Evolutionary conservation across 208 protist genomes (phyloP).

Genomic region (Paratrypanosoma confusum): DNA sequence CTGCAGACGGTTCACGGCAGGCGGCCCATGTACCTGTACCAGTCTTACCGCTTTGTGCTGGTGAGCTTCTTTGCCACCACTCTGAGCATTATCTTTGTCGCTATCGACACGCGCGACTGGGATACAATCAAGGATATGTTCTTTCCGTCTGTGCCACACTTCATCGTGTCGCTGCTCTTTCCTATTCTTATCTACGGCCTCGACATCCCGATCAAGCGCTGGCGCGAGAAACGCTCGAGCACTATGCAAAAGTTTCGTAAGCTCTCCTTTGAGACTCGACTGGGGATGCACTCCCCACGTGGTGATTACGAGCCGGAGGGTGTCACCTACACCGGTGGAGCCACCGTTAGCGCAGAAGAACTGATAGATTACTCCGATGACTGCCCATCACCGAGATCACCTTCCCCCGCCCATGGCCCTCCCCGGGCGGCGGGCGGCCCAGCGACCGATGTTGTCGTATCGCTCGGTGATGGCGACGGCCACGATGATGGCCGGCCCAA

Average conservation of each 20-base stretch:
- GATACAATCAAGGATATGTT: constrained; percentile 21
- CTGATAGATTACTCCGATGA: too few relatives aligned
- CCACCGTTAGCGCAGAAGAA: too few relatives aligned
- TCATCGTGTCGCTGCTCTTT: constrained; percentile 43
- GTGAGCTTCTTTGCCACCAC: constrained; percentile 37
- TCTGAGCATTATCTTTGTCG: constrained; percentile 46
- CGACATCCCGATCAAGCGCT: constrained; percentile 78
- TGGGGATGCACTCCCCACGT: constrained; percentile 86
- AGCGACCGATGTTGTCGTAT: too few relatives aligned
- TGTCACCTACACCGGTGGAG: constrained; percentile 15
- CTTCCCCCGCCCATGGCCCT: too few relatives aligned
- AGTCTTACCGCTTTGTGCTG: constrained; percentile 49
- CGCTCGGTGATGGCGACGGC: too few relatives aligned
- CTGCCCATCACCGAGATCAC: too few relatives aligned
- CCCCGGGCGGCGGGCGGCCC: too few relatives aligned
- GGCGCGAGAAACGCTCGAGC: constrained; percentile 59
- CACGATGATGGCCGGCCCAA: too few relatives aligned
- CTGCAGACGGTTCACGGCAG: constrained; percentile 54
- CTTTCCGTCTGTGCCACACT: constrained; percentile 57
- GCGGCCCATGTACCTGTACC: constrained; percentile 61
- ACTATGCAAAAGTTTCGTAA: constrained; percentile 85
- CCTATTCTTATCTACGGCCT: constrained; percentile 51
- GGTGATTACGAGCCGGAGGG: constrained; percentile 85
- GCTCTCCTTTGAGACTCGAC: constrained; percentile 76
- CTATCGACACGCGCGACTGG: constrained; percentile 20